Evolutionary conservation across 306 rosid genomes (phyloP), one percentile per base, ranked within the genome.

Genomic region (Styphnolobium japonicum): DNA sequence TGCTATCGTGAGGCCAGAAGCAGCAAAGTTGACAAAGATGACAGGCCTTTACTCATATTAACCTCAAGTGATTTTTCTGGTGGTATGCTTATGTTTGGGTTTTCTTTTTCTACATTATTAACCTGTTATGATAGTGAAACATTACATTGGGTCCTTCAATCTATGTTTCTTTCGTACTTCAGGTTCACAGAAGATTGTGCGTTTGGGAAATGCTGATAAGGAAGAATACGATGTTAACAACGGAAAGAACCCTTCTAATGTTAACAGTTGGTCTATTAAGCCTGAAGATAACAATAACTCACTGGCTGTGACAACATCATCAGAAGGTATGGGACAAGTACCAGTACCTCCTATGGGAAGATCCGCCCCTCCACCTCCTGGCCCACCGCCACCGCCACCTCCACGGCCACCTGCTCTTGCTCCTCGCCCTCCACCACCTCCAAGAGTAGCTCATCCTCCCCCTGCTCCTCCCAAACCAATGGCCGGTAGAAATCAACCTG

Each of bases 391-490:
- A 0, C 87, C 89, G 0, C 80, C 89, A 0, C 67, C 86, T 3
- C 69, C 67, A 4, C 9, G 10, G 25, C 78, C 82, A 0, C 56
- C 81, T 8, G 51, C 23, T 46, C 23, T 6, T 63, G 83, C 78
- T 67, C 80, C 83, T 67, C 68, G 52, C 3, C 79, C 88, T 11
- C 89, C 91, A 19, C 90, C 87, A 2, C 85, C 84, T 5, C 76
- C 83, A 15, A 53, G 16, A 84, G 63, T 34, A 5, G 67, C 23
- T 36, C 67, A 73, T 12, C 33, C 90, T 64, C 94, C 98, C 29
- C 94, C 94, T 22, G 69, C 86, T 81, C 97, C 96, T 73, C 96
- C 89, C 6, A 87, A 83, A 69, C 82, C 84, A 66, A 18, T 77
- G 81, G 79, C 80, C 29, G 93, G 92, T 34, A 91, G 56, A 76